Evolutionary conservation across 176 grass and related monocot genomes (phyloP), one percentile per base, ranked within the genome.

Genomic region (Oryza brachyantha): DNA sequence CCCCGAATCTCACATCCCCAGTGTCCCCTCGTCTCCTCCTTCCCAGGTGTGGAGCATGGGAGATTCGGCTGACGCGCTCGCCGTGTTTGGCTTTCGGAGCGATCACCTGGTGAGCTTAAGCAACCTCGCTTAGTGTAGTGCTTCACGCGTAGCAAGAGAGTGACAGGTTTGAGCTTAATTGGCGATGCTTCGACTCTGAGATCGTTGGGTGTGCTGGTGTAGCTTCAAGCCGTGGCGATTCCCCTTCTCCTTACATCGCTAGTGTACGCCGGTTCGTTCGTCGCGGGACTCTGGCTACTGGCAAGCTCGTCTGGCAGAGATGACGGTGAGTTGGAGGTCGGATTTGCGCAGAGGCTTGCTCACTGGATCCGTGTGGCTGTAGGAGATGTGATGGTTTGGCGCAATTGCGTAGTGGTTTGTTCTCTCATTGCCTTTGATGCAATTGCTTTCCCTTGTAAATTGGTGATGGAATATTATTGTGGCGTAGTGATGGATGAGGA

Each of bases 381-480:
- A 26, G 25, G 25, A 3, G 83, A 94, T 81, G 91, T 97, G 6
- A 88, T 94, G 89, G 84, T 81, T 29, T 97, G 95, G 92, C 78
- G 95, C 38, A 94, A 84, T 70, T 94, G 80, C 77, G 77, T 97
- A 52, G 92, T 97, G 83, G 95, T 97, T 73, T 82, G 95, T 50
- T 50, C 52, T 50, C 52, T 41, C 34, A 12, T 75, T 13, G 34
- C 32, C 35, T 29, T 8, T 42, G 39, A 21, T 26, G 25, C 10
- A 7, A 17, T 64, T 32, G 0, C 69, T 85, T 60, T 32, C 5
- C 72, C 42, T 1, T 77, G 25, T 74, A 31, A 48, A 67, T 19
- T 27, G 64, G 21, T 75, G 52, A 76, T 5, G 1, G 8, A 75
- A 29, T 42, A 61, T 79, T 42, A 57, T 10, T 10, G 13, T 46